Percentiles rank a stretch among this genome's conserved stretches.
These are phyloP conservation scores for Metschnikowia bowlesiae DNA, from an alignment of 805 yeast species.

Conservation along the genomic window DNA sequence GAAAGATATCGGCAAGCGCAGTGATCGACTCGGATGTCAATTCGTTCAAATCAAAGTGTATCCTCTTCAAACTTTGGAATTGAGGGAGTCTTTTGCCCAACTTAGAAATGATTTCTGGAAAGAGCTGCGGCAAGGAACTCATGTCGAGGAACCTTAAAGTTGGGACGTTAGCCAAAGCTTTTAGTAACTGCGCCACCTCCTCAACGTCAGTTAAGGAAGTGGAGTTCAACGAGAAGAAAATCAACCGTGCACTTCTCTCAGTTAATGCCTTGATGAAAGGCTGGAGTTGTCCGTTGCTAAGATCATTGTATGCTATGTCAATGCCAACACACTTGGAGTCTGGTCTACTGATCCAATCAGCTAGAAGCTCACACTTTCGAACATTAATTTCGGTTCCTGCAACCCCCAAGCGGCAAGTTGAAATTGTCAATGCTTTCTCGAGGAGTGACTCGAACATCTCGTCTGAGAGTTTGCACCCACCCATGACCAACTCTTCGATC, in stretches of 20 bases:
- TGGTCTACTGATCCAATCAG: conserved; percentile 45
- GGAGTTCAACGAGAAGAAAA: conserved; percentile 51
- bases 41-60: conserved; percentile 53
- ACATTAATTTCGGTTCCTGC: conserved; percentile 48
- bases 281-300: conserved; percentile 42
- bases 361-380: conserved; percentile 37
- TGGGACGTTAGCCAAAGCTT: conserved; percentile 33
- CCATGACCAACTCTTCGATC: conserved; percentile 53
- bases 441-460: conserved; percentile 39
- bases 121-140: conserved; percentile 48
- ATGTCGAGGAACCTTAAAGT: conserved; percentile 49
- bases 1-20: conserved; percentile 46
- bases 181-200: conserved; percentile 34
- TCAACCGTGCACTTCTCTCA: conserved; percentile 31
- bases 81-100: conserved; percentile 43
- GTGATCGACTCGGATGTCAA: conserved; percentile 43
- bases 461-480: conserved; percentile 49
- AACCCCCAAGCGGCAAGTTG: conserved; percentile 49
- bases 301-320: conserved; percentile 52
- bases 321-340: conserved; percentile 48
- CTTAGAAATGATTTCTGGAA: conserved; percentile 47
- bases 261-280: conserved; percentile 44
- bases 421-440: conserved; percentile 34
- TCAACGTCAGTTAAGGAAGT: conserved; percentile 43
- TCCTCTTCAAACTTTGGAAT: conserved; percentile 42